A percentile compares a stretch with the other conserved stretches of the same genome.
phyloP scores from a whole-genome alignment of 2,329 filamentous ascomycete genomes.

The Phyllosticta citriasiana region DNA sequence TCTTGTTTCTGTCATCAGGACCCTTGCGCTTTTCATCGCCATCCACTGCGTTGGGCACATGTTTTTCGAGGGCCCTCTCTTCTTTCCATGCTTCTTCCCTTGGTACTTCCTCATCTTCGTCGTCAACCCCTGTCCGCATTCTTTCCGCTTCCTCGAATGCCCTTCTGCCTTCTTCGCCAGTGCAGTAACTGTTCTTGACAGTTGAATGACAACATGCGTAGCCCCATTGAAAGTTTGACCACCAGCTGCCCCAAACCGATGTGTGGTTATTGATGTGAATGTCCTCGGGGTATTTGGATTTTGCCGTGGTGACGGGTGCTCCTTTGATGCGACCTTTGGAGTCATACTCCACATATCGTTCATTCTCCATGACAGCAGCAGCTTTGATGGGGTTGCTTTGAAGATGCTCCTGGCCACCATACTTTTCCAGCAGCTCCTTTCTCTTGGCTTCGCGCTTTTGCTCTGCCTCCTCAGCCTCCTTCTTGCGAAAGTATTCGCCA shows the following conservation, averaged over 20 bases:
- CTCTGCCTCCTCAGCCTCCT: conserved; percentile 64
- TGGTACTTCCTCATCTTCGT: conserved; percentile 32
- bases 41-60: conserved; percentile 35
- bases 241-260: conserved; percentile 94
- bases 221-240: conserved; percentile 90
- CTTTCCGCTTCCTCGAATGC: conserved; percentile 70
- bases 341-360: conserved; percentile 89
- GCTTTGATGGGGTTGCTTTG: conserved; percentile 54
- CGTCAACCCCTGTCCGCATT: conserved; percentile 37
- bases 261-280: conserved; percentile 83
- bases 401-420: conserved; percentile 59
- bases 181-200: conserved; percentile 96
- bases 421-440: conserved; percentile 68
- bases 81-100: conserved; percentile 33
- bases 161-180: conserved; percentile 73
- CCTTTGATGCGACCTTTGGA: conserved; percentile 84
- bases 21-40: conserved; percentile 31
- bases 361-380: conserved; percentile 65
- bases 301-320: conserved; percentile 62
- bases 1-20: conserved; percentile 40
- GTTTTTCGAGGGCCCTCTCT: conserved; percentile 29
- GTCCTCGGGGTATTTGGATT: conserved; percentile 89
- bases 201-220: conserved; percentile 91
- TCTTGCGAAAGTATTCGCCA: conserved; percentile 73
- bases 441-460: conserved; percentile 57